Conservation (phyloP, 768 basidiomycete genomes). For the Lactifluus hygrophoroides region DNA sequence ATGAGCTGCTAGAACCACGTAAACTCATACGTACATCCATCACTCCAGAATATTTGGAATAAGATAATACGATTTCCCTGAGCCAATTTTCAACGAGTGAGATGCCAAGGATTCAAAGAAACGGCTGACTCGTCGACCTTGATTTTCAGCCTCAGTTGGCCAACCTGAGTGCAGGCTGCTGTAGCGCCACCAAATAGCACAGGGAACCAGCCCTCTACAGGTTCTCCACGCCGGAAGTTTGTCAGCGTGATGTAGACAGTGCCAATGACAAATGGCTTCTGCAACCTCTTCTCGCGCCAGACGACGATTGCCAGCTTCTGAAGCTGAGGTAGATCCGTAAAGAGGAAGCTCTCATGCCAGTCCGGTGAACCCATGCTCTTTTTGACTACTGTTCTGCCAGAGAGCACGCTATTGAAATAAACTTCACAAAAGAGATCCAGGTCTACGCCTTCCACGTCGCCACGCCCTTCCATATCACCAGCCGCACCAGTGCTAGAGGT, state of each 20-base stretch:
- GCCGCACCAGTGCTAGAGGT: constrained; percentile 21
- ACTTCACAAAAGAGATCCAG: constrained; percentile 74
- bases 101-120: constrained; percentile 21
- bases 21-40: constrained; percentile 39
- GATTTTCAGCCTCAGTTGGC: constrained; percentile 68
- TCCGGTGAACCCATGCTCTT: constrained; percentile 57
- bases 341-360: constrained; percentile 76
- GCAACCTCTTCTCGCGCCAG: constrained; percentile 57
- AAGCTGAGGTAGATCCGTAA: constrained; percentile 73
- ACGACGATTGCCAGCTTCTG: constrained; percentile 59
- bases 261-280: constrained; percentile 51
- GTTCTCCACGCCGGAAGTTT: constrained; percentile 67
- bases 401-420: constrained; percentile 54
- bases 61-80: constrained; percentile 76
- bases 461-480: constrained; percentile 17
- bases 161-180: constrained; percentile 50
- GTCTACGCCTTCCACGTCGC: constrained; percentile 42
- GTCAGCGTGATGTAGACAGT: constrained; percentile 52
- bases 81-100: neutral
- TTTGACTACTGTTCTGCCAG: constrained; percentile 68
- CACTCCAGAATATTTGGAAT: constrained; percentile 49
- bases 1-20: constrained; percentile 1
- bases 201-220: constrained; percentile 81
- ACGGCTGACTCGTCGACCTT: constrained; percentile 60
- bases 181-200: constrained; percentile 46